A percentile compares a stretch with the other conserved stretches of the same genome.
phyloP scores from a whole-genome alignment of 2,329 filamentous ascomycete genomes.

The Boeremia lycopersici region DNA sequence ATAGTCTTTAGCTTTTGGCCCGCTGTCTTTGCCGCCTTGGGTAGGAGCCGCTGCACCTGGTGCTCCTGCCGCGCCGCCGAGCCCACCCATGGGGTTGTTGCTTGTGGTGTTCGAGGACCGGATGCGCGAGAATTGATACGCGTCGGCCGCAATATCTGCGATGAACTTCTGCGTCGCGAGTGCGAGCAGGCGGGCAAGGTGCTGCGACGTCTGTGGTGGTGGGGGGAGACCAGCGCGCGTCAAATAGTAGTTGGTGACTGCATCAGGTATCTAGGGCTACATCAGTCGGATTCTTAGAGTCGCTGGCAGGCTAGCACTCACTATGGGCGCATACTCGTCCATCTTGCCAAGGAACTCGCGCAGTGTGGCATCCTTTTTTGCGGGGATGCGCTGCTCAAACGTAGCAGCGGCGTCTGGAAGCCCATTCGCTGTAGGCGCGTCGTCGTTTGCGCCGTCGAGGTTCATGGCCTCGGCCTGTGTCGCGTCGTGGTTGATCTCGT shows the following conservation, averaged over 20 bases:
- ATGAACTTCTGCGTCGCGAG: slow-evolving; percentile 99
- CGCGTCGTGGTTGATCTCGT: slow-evolving; percentile 48
- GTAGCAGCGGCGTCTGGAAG: slow-evolving; percentile 53
- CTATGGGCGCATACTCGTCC: slow-evolving; percentile 97
- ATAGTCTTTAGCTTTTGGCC: slow-evolving; percentile 52
- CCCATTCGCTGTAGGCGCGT: slow-evolving; percentile 43
- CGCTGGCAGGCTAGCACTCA: slow-evolving; percentile 55
- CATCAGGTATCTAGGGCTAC: slow-evolving; percentile 82
- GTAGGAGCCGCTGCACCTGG: slow-evolving; percentile 60
- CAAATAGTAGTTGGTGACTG: slow-evolving; percentile 97
- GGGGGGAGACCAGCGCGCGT: slow-evolving; percentile 93
- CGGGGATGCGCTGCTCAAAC: slow-evolving; percentile 69
- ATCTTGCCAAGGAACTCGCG: slow-evolving; percentile 95
- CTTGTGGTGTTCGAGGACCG: slow-evolving; percentile 88
- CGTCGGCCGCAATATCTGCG: slow-evolving; percentile 94
- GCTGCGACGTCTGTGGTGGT: slow-evolving; percentile 85
- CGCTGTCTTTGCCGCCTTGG: slow-evolving; percentile 55
- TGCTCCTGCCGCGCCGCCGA: slow-evolving; percentile 70
- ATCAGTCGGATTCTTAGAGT: slow-evolving; percentile 21
- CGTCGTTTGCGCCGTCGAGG: slow-evolving; percentile 50
- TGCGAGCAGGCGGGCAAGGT: slow-evolving; percentile 89
- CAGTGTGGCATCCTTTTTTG: slow-evolving; percentile 88
- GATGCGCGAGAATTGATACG: slow-evolving; percentile 97
- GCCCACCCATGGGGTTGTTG: slow-evolving; percentile 88
- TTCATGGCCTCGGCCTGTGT: slow-evolving; percentile 49